Evolutionary conservation across 2,329 filamentous ascomycete species (phyloP).

Genomic region (Epicoccum sorghinum): DNA sequence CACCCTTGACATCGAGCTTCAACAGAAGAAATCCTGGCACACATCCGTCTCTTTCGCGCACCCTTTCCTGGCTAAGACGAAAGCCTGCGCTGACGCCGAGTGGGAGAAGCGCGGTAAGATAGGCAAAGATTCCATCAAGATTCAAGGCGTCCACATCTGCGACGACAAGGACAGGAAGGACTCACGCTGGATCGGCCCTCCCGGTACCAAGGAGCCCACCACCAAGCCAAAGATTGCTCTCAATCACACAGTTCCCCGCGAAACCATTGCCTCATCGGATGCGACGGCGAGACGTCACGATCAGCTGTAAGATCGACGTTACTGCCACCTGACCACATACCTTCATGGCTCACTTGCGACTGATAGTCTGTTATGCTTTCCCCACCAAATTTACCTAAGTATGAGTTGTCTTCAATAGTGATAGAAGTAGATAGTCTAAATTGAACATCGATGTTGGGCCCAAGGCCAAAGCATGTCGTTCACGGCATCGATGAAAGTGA

Average conservation of each 20-base stretch:
- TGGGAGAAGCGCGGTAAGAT: conserved; percentile 30
- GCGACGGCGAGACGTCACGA: not conserved
- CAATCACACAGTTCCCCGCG: too few relatives aligned
- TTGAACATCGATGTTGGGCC: conserved; percentile 15
- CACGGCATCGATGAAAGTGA: not conserved
- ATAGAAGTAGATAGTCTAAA: conserved; percentile 16
- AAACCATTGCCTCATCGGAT: not conserved
- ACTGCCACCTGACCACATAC: not conserved
- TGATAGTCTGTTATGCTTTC: too few relatives aligned
- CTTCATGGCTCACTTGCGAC: not conserved
- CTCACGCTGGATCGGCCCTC: conserved; percentile 10
- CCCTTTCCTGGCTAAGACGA: conserved; percentile 13
- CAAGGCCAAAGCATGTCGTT: conserved; percentile 11
- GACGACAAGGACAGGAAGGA: conserved; percentile 9
- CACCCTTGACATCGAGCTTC: not conserved
- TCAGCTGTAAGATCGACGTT: not conserved
- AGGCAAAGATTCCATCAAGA: conserved; percentile 16
- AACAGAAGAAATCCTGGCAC: conserved; percentile 26
- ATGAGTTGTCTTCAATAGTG: conserved; percentile 2
- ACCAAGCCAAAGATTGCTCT: not conserved
- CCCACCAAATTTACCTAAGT: not conserved
- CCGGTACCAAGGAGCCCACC: not conserved
- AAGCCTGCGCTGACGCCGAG: conserved; percentile 26
- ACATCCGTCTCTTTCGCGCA: conserved; percentile 22
- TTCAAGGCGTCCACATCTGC: conserved; percentile 17